Evolutionary conservation across 2,329 filamentous ascomycete genomes (phyloP), one percentile per base, ranked within the genome.

Genomic region (Rugonectria rugulosa): DNA sequence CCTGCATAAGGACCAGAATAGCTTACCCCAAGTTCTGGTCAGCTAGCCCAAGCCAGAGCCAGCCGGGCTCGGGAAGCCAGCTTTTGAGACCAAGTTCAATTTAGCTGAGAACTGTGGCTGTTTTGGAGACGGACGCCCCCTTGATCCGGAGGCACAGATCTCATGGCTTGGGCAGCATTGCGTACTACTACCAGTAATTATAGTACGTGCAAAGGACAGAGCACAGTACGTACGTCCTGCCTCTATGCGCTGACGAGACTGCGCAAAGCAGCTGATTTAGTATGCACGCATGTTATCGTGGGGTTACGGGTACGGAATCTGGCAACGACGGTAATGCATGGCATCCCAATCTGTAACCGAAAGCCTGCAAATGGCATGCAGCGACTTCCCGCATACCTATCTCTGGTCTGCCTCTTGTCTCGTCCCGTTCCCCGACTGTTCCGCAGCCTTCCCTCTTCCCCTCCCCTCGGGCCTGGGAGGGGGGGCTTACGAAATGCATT

Each of bases 401-500:
- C 46, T 46, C 34, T 37, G 53, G n/a, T n/a, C n/a, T n/a, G n/a
- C n/a, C n/a, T n/a, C 21, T 43, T 40, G 23, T 19, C 34, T 41
- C 29, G 32, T 38, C 14, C 29, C 53, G 21, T 31, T 19, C 32
- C 42, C 26, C 34, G 49, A 23, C 19, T 46, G 15, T 41, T 43
- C 40, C 45, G 40, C 36, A 19, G 14, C n/a, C 36, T 12, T 38
- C 40, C 37, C 34, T 29, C 36, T 20, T 46, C 23, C 10, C 42
- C 27, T 43, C 23, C 37, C 27, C 21, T 17, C 38, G 43, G 31
- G 24, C 34, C n/a, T 40, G 37, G 17, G n/a, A 23, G 34, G 43
- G 40, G 40, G 48, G 48, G 51, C 50, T 56, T 42, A 34, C 52
- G 26, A 34, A n/a, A 37, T 42, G 38, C 65, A 63, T 67, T 67